These are phyloP conservation scores for Infundibulicybe gibba DNA, from an alignment of 768 basidiomycete genomes.

Conservation along the genomic window DNA sequence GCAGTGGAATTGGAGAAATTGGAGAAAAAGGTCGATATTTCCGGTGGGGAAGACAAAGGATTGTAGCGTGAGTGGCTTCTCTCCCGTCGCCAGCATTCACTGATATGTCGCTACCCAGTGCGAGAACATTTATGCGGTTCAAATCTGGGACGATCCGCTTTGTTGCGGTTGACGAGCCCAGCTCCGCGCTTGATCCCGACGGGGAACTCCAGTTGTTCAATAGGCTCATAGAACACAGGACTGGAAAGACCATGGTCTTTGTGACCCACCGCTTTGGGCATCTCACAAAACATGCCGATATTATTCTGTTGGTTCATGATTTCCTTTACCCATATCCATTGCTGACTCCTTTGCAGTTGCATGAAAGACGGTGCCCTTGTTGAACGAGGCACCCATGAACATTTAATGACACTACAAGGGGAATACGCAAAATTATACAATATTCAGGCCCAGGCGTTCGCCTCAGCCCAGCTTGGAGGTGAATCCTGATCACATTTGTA, in stretches of 20 bases:
- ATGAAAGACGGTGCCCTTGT: conserved; percentile 32
- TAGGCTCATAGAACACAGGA: conserved; percentile 21
- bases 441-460: conserved; percentile 31
- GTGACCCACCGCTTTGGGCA: conserved; percentile 35
- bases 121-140: conserved; percentile 27
- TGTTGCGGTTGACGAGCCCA: conserved; percentile 45
- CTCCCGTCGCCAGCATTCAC: neutral
- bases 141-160: conserved; percentile 26
- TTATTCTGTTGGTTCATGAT: conserved; percentile 25
- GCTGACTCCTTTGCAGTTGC: conserved; percentile 14
- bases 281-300: conserved; percentile 31
- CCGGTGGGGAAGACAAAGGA: conserved; percentile 23
- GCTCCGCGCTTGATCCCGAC: conserved; percentile 41
- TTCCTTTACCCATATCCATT: neutral
- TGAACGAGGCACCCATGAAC: conserved; percentile 27
- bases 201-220: conserved; percentile 36
- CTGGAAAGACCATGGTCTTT: conserved; percentile 36
- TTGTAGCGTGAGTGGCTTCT: conserved; percentile 18
- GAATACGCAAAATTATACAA: conserved; percentile 30
- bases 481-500: too few species aligned
- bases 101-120: conserved; percentile 6
- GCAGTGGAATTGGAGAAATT: conserved; percentile 10
- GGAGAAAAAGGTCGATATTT: conserved; percentile 13
- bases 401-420: conserved; percentile 25
- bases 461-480: neutral